phyloP scores from a whole-genome alignment of 805 yeast species.

The Metschnikowia dekortorum region DNA sequence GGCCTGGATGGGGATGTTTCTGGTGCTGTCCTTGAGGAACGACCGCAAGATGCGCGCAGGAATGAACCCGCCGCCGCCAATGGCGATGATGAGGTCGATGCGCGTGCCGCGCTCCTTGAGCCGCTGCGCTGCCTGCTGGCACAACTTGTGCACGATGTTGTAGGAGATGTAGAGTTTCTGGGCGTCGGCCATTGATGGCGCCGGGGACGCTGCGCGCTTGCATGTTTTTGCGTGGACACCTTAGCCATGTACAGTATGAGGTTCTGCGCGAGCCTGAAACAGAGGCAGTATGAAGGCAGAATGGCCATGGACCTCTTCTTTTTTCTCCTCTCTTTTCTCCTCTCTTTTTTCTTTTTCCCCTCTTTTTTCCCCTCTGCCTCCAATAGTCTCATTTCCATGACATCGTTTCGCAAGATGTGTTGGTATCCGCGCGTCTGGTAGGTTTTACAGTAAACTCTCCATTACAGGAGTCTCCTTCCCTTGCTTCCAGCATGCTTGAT shows the following conservation, averaged over 20 bases:
- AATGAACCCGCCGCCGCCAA: slow-evolving; percentile 19
- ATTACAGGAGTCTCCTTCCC: too few relatives aligned
- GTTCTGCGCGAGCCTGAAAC: too few relatives aligned
- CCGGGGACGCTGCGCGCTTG: not conserved
- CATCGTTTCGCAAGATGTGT: too few relatives aligned
- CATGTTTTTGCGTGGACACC: too few relatives aligned
- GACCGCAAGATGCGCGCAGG: slow-evolving; percentile 18
- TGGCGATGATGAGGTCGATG: slow-evolving; percentile 17
- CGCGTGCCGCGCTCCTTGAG: slow-evolving; percentile 39
- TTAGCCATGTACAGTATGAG: too few relatives aligned
- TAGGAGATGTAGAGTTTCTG: slow-evolving; percentile 60
- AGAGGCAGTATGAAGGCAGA: too few relatives aligned
- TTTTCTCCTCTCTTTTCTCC: too few relatives aligned
- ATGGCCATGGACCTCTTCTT: too few relatives aligned
- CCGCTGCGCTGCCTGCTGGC: slow-evolving; percentile 56
- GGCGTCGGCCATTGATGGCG: not conserved
- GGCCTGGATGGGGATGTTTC: slow-evolving; percentile 18
- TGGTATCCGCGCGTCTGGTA: too few relatives aligned
- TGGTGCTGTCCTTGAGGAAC: slow-evolving; percentile 12
- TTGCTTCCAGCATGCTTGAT: too few relatives aligned
- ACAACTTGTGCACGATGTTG: slow-evolving; percentile 74
- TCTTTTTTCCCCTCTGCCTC: slow-evolving; percentile 26
- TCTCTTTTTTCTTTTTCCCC: slow-evolving; percentile 14
- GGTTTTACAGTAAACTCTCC: too few relatives aligned
- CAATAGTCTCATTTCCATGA: too few relatives aligned